phyloP scores from a whole-genome alignment of 164 flowering plant species.

The Magnolia kwangsiensis region DNA sequence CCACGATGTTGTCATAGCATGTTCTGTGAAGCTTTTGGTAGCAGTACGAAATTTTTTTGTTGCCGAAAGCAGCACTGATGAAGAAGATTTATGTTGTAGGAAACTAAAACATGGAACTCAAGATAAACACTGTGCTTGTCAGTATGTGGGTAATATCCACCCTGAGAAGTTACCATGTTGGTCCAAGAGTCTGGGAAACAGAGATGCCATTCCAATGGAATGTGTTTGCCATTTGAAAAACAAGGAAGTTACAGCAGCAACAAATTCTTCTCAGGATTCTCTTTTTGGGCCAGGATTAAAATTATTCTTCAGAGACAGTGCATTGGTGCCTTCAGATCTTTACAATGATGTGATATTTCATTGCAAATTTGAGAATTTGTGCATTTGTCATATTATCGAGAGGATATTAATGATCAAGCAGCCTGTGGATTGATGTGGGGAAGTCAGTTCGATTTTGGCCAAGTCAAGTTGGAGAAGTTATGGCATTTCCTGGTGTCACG shows the following conservation, averaged over 20 bases:
- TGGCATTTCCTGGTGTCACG: constrained; percentile 12
- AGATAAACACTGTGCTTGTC: constrained; percentile 15
- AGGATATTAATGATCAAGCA: constrained; percentile 43
- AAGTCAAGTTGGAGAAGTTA: constrained; percentile 9
- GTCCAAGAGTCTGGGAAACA: constrained; percentile 27
- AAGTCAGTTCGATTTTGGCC: constrained; percentile 4
- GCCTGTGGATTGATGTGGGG: constrained; percentile 14
- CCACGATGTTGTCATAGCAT: constrained; percentile 66
- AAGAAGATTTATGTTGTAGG: constrained; percentile 12
- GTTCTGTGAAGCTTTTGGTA: constrained; percentile 58
- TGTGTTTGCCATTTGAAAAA: constrained; percentile 50
- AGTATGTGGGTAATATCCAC: constrained; percentile 10
- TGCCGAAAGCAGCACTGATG: constrained; percentile 16
- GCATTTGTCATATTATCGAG: constrained; percentile 72
- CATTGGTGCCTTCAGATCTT: constrained; percentile 43
- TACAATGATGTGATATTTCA: constrained; percentile 46
- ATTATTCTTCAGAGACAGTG: constrained; percentile 62
- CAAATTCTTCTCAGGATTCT: constrained; percentile 16
- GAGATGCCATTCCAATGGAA: constrained; percentile 26
- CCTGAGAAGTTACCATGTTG: constrained; percentile 15
- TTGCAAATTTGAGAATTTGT: constrained; percentile 65
- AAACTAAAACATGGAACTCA: constrained; percentile 7
- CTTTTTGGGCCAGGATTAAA: constrained; percentile 24
- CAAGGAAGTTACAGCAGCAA: constrained; percentile 7
- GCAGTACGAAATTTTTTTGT: constrained; percentile 34